Base-by-base conservation (phyloP, 75 land plant genomes). In the Sequoiadendron giganteum region DNA sequence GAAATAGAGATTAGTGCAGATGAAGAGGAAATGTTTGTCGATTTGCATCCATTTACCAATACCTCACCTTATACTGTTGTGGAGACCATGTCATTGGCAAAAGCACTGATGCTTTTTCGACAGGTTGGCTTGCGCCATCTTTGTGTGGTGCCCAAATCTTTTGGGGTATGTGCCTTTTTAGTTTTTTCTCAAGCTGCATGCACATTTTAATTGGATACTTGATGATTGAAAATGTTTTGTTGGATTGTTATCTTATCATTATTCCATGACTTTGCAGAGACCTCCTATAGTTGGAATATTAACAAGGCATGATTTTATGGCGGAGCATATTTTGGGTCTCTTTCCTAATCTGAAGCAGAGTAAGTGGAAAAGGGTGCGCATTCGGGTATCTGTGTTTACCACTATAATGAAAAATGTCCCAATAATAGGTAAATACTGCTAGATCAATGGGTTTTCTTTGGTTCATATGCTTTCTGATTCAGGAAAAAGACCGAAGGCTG, bases 251-350 rank as follows among this genome's bases (percentile, higher is more conserved):
- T 85, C 40, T 58, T 58, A 54, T n/a, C 86, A 34, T 55, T 19
- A 55, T 55, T 36, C 11, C 28, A 39, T 82, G 84, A 49, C 48
- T 30, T 89, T 93, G 94, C 97, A 96, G 98, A 92, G 95, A 86
- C 91, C 94, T 89, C 97, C 97, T 36, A 86, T 96, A 55, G 94
- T 94, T 86, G 98, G 98, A 56, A 91, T 96, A 6, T 91, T 96
- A 80, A 96, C 98, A 36, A 86, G 98, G 76, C 98, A 95, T 42
- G 98, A 96, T 89, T 95, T 96, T 88, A 96, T 92, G 95, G 90
- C 91, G 3, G 92, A 93, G 65, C 91, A 95, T 56, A 91, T 96
- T n/a, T 89, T 95, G 76, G 91, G 90, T 21, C 89, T 92, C 7
- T 95, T 88, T 82, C 97, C 95, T 34, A 91, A 92, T 47, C 11